Percentiles rank a stretch among this genome's conserved stretches.
Conservation (phyloP, 1,284 basidiomycete species). For the Apiotrichum mycotoxinovorans region DNA sequence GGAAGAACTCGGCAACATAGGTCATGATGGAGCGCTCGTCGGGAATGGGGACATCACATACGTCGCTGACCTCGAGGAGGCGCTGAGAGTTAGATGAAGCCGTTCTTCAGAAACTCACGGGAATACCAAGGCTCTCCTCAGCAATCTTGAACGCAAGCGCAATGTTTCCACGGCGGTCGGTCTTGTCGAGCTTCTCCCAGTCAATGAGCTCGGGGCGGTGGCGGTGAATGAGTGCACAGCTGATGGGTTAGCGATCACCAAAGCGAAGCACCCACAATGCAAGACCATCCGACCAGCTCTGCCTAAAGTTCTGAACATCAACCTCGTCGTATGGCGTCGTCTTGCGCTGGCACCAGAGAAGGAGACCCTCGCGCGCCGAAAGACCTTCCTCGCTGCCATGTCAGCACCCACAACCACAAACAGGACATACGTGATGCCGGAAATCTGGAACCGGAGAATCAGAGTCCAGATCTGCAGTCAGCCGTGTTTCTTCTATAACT, state of each 20-base stretch:
- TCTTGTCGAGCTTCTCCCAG: constrained; percentile 77
- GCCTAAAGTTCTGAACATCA: constrained; percentile 86
- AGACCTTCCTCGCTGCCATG: constrained; percentile 85
- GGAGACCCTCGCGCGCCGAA: constrained; percentile 90
- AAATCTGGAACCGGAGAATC: constrained; percentile 94
- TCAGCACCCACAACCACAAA: not conserved
- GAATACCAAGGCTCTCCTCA: constrained; percentile 79
- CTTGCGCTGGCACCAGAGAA: constrained; percentile 97
- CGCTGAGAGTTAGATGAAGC: constrained; percentile 56
- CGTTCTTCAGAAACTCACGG: constrained; percentile 59
- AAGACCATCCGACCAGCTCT: constrained; percentile 89
- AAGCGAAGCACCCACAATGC: constrained; percentile 66
- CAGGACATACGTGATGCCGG: constrained; percentile 79
- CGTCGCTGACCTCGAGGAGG: constrained; percentile 91
- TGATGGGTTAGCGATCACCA: constrained; percentile 42
- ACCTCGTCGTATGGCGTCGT: constrained; percentile 87
- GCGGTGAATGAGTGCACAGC: constrained; percentile 93
- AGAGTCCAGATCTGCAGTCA: constrained; percentile 78
- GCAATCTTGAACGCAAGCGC: constrained; percentile 80
- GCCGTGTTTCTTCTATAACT: not conserved
- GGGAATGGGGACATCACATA: constrained; percentile 82
- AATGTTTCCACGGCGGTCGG: constrained; percentile 74
- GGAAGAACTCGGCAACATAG: constrained; percentile 84
- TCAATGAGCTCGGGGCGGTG: constrained; percentile 91
- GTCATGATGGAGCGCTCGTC: constrained; percentile 81